phyloP scores from a whole-genome alignment of 345 rosid genomes.

The Ailanthus altissimus region DNA sequence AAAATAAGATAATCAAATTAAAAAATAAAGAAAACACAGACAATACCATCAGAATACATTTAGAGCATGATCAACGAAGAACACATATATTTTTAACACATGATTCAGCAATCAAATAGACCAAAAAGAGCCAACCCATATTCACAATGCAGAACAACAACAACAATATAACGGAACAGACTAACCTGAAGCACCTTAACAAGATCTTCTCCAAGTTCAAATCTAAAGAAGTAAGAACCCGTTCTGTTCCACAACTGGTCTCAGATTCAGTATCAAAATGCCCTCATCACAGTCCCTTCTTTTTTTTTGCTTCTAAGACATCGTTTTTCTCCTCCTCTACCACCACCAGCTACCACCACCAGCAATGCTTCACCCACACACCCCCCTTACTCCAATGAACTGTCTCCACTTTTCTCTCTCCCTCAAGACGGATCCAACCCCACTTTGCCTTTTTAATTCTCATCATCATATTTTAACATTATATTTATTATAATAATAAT shows the following conservation, averaged over 20 bases:
- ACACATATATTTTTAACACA: background rate
- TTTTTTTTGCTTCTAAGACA: background rate
- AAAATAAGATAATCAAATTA: background rate
- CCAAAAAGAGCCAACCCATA: background rate
- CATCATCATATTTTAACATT: background rate
- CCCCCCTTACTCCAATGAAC: slow-evolving; percentile 16
- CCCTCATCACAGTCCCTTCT: background rate
- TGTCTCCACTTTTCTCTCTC: slow-evolving; percentile 23
- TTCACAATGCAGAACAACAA: background rate
- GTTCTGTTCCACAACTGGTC: background rate
- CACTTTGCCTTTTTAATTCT: background rate
- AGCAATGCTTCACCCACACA: slow-evolving; percentile 5
- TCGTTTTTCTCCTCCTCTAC: background rate
- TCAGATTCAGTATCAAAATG: background rate
- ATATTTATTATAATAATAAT: no score
- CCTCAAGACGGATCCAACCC: slow-evolving; percentile 49
- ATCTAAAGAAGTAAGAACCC: background rate
- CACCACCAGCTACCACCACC: slow-evolving; percentile 10
- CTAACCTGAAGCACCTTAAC: background rate
- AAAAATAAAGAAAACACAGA: background rate
- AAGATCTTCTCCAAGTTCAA: background rate
- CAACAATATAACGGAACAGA: background rate
- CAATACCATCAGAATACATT: background rate
- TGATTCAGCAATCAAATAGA: background rate
- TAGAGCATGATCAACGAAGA: background rate